Evolutionary conservation across 1,284 basidiomycete species (phyloP), one percentile per base, ranked within the genome.

Genomic region (Cryptococcus depauperatus): DNA sequence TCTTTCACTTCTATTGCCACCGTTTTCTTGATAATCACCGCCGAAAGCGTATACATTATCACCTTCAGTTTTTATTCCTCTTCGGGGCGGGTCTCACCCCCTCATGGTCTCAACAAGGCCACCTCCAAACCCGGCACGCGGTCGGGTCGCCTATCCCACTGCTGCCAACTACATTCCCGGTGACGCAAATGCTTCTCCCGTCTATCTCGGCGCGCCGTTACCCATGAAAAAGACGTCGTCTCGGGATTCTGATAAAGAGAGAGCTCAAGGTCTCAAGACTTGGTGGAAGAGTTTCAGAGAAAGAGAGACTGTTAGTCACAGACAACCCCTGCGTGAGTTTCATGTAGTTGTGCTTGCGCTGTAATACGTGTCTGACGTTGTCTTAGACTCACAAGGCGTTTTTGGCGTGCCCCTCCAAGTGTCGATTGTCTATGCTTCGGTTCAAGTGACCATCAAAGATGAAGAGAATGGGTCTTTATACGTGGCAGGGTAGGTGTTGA

Each of bases 391-490:
- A 7, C 46, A 52, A 21, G 43, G 76, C 7, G 87, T 97, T 30
- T 97, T 98, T 67, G 87, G 86, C 11, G 84, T 81, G 47, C 82
- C 87, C 5, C 78, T 97, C 54, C 78, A 79, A 51, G 84, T 90
- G 61, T 85, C 84, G 46, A 75, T 97, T 58, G 78, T 79, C 59
- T 85, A 85, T 66, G 92, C 93, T 18, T 85, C 81, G 58, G 91
- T 95, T 1, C 89, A 93, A 62, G 89, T 85, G 16, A 92, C 92
- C n/a, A 83, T 85, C 11, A 85, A 84, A 47, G 76, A 82, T 13
- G 81, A 83, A 53, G 88, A 85, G 13, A 81, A 83, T 54, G 88
- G 85, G 8, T 79, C 83, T 52, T 75, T 89, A 19, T 89, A 86
- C 62, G 84, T 89, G 5, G 90, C 85, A 84, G 88, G 66, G 58